Evolutionary conservation across 345 rosid genomes (phyloP).

Genomic region (Turnera subulata): DNA sequence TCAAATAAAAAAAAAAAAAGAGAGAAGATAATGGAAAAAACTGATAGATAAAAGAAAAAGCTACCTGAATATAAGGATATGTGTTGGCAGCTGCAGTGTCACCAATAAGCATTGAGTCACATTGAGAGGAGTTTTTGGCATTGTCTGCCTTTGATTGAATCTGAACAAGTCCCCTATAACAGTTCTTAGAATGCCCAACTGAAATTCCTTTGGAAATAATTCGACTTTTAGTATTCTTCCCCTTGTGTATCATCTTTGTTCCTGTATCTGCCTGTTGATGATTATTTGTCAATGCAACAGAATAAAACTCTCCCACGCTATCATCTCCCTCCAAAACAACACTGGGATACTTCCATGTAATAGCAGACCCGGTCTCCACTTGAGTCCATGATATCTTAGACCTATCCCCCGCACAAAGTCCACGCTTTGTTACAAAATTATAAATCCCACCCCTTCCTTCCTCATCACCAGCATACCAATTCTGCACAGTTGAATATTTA

Average conservation of each 20-base stretch:
- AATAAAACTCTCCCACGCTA: slow-evolving; percentile 84
- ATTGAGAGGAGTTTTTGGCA: slow-evolving; percentile 83
- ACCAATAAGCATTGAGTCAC: slow-evolving; percentile 96
- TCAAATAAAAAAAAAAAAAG: not conserved
- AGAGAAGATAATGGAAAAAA: not conserved
- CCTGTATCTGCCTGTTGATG: slow-evolving; percentile 90
- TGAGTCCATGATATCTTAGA: slow-evolving; percentile 98
- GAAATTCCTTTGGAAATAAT: slow-evolving; percentile 95
- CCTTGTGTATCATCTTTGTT: slow-evolving; percentile 96
- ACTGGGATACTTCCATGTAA: slow-evolving; percentile 96
- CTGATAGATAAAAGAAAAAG: not conserved
- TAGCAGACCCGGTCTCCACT: slow-evolving; percentile 96
- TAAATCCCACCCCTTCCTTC: slow-evolving; percentile 85
- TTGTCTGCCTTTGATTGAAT: slow-evolving; percentile 89
- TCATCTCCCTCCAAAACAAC: slow-evolving; percentile 88
- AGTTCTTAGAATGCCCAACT: slow-evolving; percentile 66
- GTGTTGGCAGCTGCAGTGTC: slow-evolving; percentile 94
- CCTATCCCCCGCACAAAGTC: slow-evolving; percentile 69
- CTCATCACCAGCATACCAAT: slow-evolving; percentile 94
- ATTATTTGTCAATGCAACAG: slow-evolving; percentile 88
- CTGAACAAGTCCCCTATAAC: slow-evolving; percentile 96
- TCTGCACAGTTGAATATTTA: slow-evolving; percentile 89
- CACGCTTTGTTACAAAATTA: slow-evolving; percentile 95
- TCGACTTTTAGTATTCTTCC: slow-evolving; percentile 79
- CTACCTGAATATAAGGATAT: slow-evolving; percentile 86